Conservation (phyloP, 768 basidiomycete genomes). For the Lactarius quietus region DNA sequence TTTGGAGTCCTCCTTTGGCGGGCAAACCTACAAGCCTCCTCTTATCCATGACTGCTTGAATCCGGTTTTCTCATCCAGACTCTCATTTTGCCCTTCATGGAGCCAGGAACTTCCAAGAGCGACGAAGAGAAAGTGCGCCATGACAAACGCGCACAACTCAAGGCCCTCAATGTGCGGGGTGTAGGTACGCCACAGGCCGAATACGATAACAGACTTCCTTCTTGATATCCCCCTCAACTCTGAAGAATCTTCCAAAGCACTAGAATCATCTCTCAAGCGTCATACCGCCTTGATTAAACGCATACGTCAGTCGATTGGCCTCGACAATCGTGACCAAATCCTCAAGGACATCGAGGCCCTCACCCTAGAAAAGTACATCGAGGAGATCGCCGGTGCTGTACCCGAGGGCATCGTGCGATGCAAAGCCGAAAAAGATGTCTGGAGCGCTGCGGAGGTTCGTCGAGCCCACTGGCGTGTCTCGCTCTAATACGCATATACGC, state of each 20-base stretch:
- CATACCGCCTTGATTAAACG: slow-evolving; percentile 96
- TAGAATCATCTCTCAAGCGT: slow-evolving; percentile 93
- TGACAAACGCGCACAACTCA: slow-evolving; percentile 56
- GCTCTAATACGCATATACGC: slow-evolving; percentile 12
- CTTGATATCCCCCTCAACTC: background rate
- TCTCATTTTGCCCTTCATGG: slow-evolving; percentile 11
- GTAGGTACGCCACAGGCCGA: slow-evolving; percentile 35
- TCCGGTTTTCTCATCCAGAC: background rate
- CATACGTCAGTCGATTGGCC: slow-evolving; percentile 79
- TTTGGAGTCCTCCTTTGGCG: background rate
- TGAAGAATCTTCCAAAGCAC: slow-evolving; percentile 60
- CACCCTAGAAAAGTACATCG: slow-evolving; percentile 91
- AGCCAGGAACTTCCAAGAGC: slow-evolving; percentile 31
- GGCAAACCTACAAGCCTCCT: background rate
- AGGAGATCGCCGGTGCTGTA: slow-evolving; percentile 86
- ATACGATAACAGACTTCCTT: slow-evolving; percentile 34
- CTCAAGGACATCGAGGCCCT: slow-evolving; percentile 90
- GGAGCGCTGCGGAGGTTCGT: slow-evolving; percentile 87
- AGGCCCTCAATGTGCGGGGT: slow-evolving; percentile 50
- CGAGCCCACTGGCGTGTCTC: slow-evolving; percentile 12
- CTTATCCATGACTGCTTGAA: slow-evolving; percentile 12
- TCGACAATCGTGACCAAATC: slow-evolving; percentile 80
- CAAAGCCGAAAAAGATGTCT: slow-evolving; percentile 89
- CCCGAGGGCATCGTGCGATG: slow-evolving; percentile 83
- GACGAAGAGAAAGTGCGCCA: slow-evolving; percentile 54